phyloP scores from a whole-genome alignment of 805 yeast genomes.

The Candida ortonii region DNA sequence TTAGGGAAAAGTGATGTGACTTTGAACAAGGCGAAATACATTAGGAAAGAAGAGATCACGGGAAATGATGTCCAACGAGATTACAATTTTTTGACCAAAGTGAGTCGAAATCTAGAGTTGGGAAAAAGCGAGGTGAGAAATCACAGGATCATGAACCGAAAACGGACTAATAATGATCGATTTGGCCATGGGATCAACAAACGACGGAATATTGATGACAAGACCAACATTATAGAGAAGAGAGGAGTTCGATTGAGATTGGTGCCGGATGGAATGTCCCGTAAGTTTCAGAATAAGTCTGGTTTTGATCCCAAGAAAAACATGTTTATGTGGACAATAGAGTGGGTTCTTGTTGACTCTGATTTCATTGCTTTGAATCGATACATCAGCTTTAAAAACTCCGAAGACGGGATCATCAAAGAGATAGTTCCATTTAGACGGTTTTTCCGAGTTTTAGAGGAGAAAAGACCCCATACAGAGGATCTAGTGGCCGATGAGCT shows the following conservation, averaged over 20 bases:
- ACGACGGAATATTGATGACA: conserved; percentile 26
- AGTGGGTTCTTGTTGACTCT: conserved; percentile 51
- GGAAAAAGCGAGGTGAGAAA: conserved; percentile 53
- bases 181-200: conserved; percentile 26
- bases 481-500: conserved; percentile 12
- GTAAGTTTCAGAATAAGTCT: conserved; percentile 61
- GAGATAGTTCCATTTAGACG: conserved; percentile 43
- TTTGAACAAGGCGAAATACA: conserved; percentile 46
- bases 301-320: conserved; percentile 64
- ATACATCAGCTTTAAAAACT: conserved; percentile 38
- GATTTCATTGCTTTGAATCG: conserved; percentile 15
- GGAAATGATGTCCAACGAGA: conserved; percentile 68
- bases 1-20: conserved; percentile 56
- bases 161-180: conserved; percentile 13
- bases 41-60: conserved; percentile 46
- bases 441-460: conserved; percentile 33
- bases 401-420: conserved; percentile 35
- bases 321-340: conserved; percentile 74
- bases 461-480: conserved; percentile 18
- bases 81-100: conserved; percentile 64
- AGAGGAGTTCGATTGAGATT: conserved; percentile 65
- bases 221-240: conserved; percentile 34
- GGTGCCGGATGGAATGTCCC: conserved; percentile 72
- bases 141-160: conserved; percentile 37
- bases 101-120: conserved; percentile 60